Evolutionary conservation across 2,329 filamentous ascomycete species (phyloP), one percentile per base, ranked within the genome.

Genomic region (Nakataea oryzae): DNA sequence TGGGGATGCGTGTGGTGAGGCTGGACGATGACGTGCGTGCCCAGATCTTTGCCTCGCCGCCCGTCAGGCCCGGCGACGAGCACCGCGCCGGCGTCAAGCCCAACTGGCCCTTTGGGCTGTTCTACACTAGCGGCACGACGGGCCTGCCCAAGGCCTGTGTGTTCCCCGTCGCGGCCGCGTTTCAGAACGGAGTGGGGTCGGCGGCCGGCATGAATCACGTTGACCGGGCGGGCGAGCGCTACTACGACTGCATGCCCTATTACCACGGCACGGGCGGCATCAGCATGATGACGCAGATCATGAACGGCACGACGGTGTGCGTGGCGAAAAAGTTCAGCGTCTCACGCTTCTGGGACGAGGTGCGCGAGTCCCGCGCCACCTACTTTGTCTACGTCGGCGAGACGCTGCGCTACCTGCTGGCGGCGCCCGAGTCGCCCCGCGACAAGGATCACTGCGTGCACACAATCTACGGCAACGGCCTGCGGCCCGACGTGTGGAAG

Each of bases 381-480:
- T 82, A 84, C 68, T 89, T 92, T 66, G 84, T 89, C 24, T 93
- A 93, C 69, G 89, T 93, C 2, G 89, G 89, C 67, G 89, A 93
- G 71, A 90, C 87, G 0, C 83, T 89, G 8, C 82, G 89, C 0
- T 93, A 92, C 67, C 79, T 93, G 0, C 79, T 92, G 14, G 85
- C 88, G 0, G 82, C 83, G 1, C 87, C 88, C 2, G 82, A 83
- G 0, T 83, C 81, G n/a, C 78, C 83, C 0, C 78, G 84, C 8
- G 86, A 89, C 71, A 79, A 74, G 64, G 74, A 81, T 17, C 86
- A 89, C 73, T 75, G 75, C 4, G 78, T 88, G 13, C 79, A 79
- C 63, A 74, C 77, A 60, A 86, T 87, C 74, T 86, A 81, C 68
- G 86, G 86, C 63, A 89, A 89, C 68, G 86, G 86, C 1, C 77